Evolutionary conservation across 177 flowering plant genomes (phyloP).

Genomic region (Vitis hybrid): DNA sequence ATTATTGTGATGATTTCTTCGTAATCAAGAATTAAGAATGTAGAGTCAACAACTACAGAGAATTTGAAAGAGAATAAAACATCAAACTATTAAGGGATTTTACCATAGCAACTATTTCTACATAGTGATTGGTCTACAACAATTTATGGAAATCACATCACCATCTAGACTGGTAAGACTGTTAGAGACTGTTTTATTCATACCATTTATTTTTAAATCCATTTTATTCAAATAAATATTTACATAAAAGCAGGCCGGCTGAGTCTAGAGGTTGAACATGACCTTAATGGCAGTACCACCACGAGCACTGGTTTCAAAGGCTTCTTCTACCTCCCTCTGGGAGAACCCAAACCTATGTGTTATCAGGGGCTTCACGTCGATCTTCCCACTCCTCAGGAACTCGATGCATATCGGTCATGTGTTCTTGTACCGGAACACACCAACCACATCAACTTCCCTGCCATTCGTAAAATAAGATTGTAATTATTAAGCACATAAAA

Average conservation of each 20-base stretch:
- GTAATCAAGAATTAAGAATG: no score
- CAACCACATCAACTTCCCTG: conserved; percentile 93
- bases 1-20: no score
- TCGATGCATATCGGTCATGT: conserved; percentile 97
- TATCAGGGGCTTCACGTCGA: conserved; percentile 95
- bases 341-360: conserved; percentile 96
- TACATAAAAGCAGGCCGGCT: neutral
- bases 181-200: neutral
- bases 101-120: no score
- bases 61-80: no score
- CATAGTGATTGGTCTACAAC: no score
- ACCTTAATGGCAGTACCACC: conserved; percentile 96
- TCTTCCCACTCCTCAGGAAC: conserved; percentile 84
- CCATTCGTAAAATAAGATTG: neutral
- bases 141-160: no score
- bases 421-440: conserved; percentile 89
- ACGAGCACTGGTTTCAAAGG: conserved; percentile 92
- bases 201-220: neutral
- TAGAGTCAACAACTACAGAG: no score
- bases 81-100: no score
- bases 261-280: conserved; percentile 79
- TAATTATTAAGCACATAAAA: neutral
- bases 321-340: conserved; percentile 86
- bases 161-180: neutral
- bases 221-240: neutral